These are phyloP conservation scores for Priceomyces melissophilus DNA, from an alignment of 805 yeast genomes.

Conservation along the genomic window DNA sequence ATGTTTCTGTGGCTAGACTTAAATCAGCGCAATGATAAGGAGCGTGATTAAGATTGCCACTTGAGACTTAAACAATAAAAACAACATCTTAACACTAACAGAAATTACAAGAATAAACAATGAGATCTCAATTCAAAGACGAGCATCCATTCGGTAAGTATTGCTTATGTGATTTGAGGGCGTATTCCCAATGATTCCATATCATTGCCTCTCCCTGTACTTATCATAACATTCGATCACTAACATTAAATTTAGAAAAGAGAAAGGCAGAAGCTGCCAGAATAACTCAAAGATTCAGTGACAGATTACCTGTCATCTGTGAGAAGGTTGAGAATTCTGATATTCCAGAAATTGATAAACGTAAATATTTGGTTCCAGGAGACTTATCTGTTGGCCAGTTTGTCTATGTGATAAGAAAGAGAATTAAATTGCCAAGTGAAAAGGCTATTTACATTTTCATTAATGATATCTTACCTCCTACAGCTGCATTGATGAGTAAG, in stretches of 20 bases:
- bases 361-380: constrained; percentile 93
- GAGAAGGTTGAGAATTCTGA: constrained; percentile 97
- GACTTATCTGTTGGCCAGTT: constrained; percentile 97
- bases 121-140: constrained; percentile 93
- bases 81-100: constrained; percentile 1
- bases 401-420: constrained; percentile 94
- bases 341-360: constrained; percentile 93
- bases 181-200: neutral
- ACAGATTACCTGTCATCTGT: constrained; percentile 95
- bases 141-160: constrained; percentile 89
- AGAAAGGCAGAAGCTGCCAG: constrained; percentile 94
- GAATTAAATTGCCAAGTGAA: constrained; percentile 93
- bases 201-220: neutral
- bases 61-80: neutral
- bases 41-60: constrained; percentile 1
- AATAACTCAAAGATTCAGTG: constrained; percentile 81
- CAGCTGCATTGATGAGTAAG: constrained; percentile 94
- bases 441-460: constrained; percentile 97
- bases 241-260: constrained; percentile 49
- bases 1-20: too few species aligned
- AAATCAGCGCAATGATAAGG: too few species aligned
- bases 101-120: constrained; percentile 16
- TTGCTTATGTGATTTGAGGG: neutral
- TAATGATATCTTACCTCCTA: constrained; percentile 95
- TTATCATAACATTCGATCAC: constrained; percentile 2